Percentiles rank a stretch among this genome's conserved stretches.
These are phyloP conservation scores for Phytophthora cactorum DNA, from an alignment of 352 stramenopile species.

Conservation along the genomic window DNA sequence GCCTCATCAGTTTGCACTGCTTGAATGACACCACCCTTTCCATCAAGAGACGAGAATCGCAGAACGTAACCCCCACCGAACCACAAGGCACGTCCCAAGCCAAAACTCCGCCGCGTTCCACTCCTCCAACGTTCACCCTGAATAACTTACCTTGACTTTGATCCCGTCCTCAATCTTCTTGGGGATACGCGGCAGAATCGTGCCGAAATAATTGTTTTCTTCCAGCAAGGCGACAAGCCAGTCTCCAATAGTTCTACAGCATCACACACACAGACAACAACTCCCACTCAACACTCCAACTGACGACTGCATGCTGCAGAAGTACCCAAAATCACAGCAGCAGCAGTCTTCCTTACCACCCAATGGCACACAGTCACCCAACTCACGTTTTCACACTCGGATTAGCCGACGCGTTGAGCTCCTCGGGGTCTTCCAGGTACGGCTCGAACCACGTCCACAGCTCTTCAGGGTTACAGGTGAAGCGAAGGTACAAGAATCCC, in stretches of 20 bases:
- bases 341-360: constrained; percentile 44
- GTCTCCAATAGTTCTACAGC: constrained; percentile 90
- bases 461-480: constrained; percentile 92
- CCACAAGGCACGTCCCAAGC: constrained; percentile 23
- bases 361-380: constrained; percentile 4
- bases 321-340: constrained; percentile 18
- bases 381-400: constrained; percentile 80
- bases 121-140: neutral
- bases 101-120: constrained; percentile 1
- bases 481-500: constrained; percentile 98
- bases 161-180: constrained; percentile 96
- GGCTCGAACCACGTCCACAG: constrained; percentile 96
- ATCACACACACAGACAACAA: constrained; percentile 4
- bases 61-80: constrained; percentile 30
- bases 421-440: constrained; percentile 96
- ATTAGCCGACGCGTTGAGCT: constrained; percentile 90
- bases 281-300: constrained; percentile 10
- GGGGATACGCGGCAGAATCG: constrained; percentile 95
- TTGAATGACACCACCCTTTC: neutral
- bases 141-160: constrained; percentile 90
- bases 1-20: neutral
- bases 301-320: constrained; percentile 28
- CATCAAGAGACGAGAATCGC: constrained; percentile 5
- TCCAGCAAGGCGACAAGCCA: constrained; percentile 92
- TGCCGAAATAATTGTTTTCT: constrained; percentile 97